phyloP scores from a whole-genome alignment of 2,329 filamentous ascomycete species.

The Paracamarosporium sp. region DNA sequence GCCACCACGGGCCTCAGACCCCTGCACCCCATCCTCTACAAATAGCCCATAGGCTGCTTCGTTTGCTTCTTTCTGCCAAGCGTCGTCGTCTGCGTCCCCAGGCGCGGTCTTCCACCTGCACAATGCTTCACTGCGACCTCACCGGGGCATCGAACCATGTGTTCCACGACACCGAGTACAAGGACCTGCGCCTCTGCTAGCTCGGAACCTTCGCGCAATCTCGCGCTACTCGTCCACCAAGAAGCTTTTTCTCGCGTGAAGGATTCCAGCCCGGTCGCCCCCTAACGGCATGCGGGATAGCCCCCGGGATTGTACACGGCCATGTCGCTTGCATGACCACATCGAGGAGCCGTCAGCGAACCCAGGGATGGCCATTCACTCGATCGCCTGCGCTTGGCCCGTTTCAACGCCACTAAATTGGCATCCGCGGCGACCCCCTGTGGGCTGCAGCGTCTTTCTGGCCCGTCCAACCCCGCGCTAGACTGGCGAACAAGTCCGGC shows the following conservation, averaged over 20 bases:
- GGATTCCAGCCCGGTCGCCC: background rate
- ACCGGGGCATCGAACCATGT: background rate
- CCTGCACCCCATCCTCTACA: conserved; percentile 2
- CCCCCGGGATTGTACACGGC: background rate
- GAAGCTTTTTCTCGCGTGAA: background rate
- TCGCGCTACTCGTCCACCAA: background rate
- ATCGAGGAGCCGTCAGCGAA: background rate
- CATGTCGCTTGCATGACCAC: background rate
- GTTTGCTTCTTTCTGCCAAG: background rate
- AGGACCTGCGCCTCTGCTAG: background rate
- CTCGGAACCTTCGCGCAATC: background rate
- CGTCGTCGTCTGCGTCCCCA: background rate
- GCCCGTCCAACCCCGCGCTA: background rate
- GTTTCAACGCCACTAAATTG: background rate
- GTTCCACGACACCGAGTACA: background rate
- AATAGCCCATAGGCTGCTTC: background rate
- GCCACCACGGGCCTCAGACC: background rate
- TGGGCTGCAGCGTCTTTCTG: background rate
- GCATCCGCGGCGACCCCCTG: background rate
- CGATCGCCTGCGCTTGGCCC: background rate
- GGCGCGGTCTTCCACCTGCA: too few species aligned
- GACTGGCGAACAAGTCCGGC: background rate
- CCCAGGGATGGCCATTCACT: background rate
- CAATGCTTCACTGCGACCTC: too few species aligned
- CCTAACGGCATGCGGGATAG: conserved; percentile 1